Base-by-base conservation (phyloP, 163 green algal species). In the Chloromonas sp. region DNA sequence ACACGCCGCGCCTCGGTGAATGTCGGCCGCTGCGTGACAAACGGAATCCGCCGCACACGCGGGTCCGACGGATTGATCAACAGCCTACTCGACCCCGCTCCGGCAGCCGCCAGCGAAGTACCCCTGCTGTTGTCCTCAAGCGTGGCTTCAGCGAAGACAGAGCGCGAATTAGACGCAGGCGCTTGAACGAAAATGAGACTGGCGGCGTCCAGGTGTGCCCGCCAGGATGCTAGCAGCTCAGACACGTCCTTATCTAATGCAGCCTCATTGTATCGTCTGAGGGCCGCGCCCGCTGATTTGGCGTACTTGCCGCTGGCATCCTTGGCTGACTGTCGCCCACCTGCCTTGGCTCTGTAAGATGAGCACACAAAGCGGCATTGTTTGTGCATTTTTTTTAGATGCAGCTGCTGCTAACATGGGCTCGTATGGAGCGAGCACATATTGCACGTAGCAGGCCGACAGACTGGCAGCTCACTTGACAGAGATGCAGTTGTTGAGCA, bases 221-320 rank as follows among this genome's bases (percentile, higher is more conserved):
- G 74, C 93, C 94, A 98, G 0, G 81, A 85, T 0, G 70, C 66
- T 82, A 98, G 89, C 3, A 94, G 90, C n/a, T 91, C 88, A 60
- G 85, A 82, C 60, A 98, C 94, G 80, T 98, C 94, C 1, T 89
- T 81, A 0, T 93, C 86, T 1, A 91, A 82, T 0, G 93, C 86
- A 70, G 98, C 87, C 91, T 99, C 96, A 86, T 99, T 99, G 89
- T 97, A 92, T 0, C 95, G 90, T 0, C 96, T 91, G 76, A 98
- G 92, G 2, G 88, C 86, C 2, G 94, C 95, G 36, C 96, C 96
- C n/a, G 96, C 96, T 0, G 93, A 98, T 59, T 93, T 89, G 0
- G 93, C 92, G 80, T 89, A 94, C 87, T 98, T 98, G 81, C 95
- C 95, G 5, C 89, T 95, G 14, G 89, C 92, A 88, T 99, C 84